Percentiles rank a stretch among this genome's conserved stretches.
phyloP scores from a whole-genome alignment of 208 protist genomes.

The Leishmania guyanensis region DNA sequence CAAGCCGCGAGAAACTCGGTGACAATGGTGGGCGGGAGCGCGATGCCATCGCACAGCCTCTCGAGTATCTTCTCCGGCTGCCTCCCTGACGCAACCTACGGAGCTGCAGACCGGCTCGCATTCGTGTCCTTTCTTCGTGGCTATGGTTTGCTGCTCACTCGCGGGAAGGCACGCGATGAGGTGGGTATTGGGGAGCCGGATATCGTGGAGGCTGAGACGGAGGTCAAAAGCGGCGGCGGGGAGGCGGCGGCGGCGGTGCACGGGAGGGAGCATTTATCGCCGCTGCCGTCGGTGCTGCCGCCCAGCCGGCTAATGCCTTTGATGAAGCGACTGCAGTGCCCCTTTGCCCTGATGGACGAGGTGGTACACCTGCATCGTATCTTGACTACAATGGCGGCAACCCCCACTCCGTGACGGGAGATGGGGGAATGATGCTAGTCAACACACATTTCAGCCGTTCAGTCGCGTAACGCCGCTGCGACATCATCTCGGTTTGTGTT shows the following conservation, averaged over 20 bases:
- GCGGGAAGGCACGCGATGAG: neutral
- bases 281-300: neutral
- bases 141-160: neutral
- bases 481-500: too few relatives aligned
- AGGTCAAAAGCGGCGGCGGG: neutral
- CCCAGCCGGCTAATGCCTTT: neutral
- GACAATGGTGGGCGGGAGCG: neutral
- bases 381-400: neutral
- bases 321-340: neutral
- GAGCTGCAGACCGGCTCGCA: conserved; percentile 6
- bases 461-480: too few relatives aligned
- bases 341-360: neutral
- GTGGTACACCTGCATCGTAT: neutral
- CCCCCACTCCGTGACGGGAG: neutral
- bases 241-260: neutral
- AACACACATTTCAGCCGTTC: neutral
- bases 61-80: conserved; percentile 15
- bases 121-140: conserved; percentile 3
- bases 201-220: neutral
- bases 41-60: neutral
- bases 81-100: conserved; percentile 11
- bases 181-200: neutral
- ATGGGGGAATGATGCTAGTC: neutral
- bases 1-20: neutral
- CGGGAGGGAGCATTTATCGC: neutral